Conservation (phyloP, 192 early-diverging fungal genomes). For the Coemansia sp. region DNA sequence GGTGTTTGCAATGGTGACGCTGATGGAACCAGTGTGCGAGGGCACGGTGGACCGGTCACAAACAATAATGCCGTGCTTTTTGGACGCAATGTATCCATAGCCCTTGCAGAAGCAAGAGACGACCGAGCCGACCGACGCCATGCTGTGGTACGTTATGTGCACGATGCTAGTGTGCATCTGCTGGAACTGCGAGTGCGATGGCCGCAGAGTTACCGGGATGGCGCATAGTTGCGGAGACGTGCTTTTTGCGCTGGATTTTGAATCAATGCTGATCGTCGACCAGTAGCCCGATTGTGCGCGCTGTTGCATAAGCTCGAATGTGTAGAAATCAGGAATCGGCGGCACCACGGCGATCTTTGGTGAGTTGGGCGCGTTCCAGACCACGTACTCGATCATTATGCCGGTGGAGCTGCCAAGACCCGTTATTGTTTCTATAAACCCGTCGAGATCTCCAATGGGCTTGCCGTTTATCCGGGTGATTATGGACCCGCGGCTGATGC, state of each 20-base stretch:
- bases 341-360: background rate
- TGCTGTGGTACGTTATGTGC: background rate
- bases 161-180: conserved; percentile 1
- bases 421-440: background rate
- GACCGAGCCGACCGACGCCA: background rate
- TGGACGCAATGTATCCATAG: conserved; percentile 61
- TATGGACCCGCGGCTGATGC: conserved; percentile 1
- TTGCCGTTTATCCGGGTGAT: background rate
- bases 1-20: conserved; percentile 77
- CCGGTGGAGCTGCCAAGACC: background rate
- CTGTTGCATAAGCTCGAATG: background rate
- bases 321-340: background rate
- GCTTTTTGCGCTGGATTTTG: background rate
- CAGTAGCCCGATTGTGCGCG: conserved; percentile 4
- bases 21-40: conserved; percentile 71
- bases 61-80: conserved; percentile 69
- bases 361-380: background rate
- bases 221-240: background rate
- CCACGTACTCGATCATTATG: background rate
- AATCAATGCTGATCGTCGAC: background rate
- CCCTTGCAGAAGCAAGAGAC: conserved; percentile 54
- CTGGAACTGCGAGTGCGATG: background rate
- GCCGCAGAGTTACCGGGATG: background rate
- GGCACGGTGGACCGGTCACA: conserved; percentile 76
- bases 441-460: background rate